Evolutionary conservation across 2,329 filamentous ascomycete species (phyloP).

Genomic region (Hyphodiscus sp.): DNA sequence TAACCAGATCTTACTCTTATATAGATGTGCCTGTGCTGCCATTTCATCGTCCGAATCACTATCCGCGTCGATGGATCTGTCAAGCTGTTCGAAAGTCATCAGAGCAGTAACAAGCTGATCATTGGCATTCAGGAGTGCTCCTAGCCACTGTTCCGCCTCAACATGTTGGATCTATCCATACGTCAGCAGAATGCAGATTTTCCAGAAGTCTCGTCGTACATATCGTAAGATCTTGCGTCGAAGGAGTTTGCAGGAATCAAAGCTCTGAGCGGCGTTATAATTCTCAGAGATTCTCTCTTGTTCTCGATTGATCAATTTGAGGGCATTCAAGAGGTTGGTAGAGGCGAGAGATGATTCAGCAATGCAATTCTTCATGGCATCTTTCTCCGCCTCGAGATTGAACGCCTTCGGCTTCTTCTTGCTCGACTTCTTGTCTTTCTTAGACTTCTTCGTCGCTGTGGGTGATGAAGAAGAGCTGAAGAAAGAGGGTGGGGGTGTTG

Average conservation of each 20-base stretch:
- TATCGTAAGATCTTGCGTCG: conserved; percentile 82
- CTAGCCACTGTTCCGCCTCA: conserved; percentile 86
- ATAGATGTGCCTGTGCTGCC: conserved; percentile 60
- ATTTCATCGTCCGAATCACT: conserved; percentile 64
- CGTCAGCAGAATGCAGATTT: not conserved
- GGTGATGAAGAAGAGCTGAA: conserved; percentile 6
- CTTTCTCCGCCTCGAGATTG: conserved; percentile 81
- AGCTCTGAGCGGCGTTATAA: conserved; percentile 62
- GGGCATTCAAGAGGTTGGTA: conserved; percentile 81
- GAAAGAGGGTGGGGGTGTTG: conserved; percentile 14
- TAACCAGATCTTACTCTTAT: conserved; percentile 45
- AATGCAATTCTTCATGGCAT: conserved; percentile 79
- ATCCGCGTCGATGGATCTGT: conserved; percentile 73
- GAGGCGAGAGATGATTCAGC: conserved; percentile 83
- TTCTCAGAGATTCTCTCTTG: conserved; percentile 84
- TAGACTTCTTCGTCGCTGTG: conserved; percentile 30
- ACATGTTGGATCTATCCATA: conserved; percentile 69
- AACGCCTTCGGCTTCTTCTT: conserved; percentile 60
- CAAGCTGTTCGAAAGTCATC: conserved; percentile 91
- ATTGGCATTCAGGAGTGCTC: conserved; percentile 85
- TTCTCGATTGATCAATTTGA: conserved; percentile 89
- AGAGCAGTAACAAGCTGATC: conserved; percentile 91
- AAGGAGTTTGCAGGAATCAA: conserved; percentile 81
- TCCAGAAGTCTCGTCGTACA: conserved; percentile 34
- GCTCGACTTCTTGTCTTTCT: conserved; percentile 35